Evolutionary conservation across 108 stramenopile genomes (phyloP), one percentile per base, ranked within the genome.

Genomic region (Nitzschia inconspicua): DNA sequence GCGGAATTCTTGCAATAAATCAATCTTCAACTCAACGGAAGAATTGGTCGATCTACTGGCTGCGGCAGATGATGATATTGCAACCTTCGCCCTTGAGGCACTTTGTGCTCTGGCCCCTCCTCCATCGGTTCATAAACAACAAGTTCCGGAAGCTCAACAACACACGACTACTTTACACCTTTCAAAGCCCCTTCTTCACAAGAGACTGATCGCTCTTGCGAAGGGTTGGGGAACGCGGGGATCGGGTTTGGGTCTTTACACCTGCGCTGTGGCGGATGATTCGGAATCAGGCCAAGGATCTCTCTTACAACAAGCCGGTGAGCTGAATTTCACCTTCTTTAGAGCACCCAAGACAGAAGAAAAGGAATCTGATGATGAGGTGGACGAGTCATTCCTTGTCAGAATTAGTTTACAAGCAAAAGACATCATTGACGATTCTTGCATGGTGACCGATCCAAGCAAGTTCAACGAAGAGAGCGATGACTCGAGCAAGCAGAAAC

Each of bases 151-250:
- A 64, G 54, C 70, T 51, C 70, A 76, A 23, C 57, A 68, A 30
- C 93, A 94, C 47, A 66, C 77, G 27, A 85, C 90, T 14, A 63
- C 73, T 30, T 53, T 94, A 32, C 86, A 88, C 56, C 40, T 27
- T 29, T 53, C 68, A 9, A 57, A 75, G 31, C 52, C 62, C 11
- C 28, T 43, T 11, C 50, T 60, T n/a, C 84, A 84, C 63, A 61
- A 52, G 36, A 75, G 91, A 49, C 73, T 95, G 44, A 71, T 86
- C 60, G 75, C 72, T 7, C 66, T 94, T 44, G 80, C 91, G 7
- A 56, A 80, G 47, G 94, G 96, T 7, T 95, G 94, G 94, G 94
- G 94, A 0, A 79, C 80, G 26, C 81, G 86, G 30, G 91, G 86
- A 13, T 78, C 75, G 13, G 85, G 85, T 7, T 54, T 93, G 39